Evolutionary conservation across 441 rosid species (phyloP).

Genomic region (Arabidopsis lyrata): DNA sequence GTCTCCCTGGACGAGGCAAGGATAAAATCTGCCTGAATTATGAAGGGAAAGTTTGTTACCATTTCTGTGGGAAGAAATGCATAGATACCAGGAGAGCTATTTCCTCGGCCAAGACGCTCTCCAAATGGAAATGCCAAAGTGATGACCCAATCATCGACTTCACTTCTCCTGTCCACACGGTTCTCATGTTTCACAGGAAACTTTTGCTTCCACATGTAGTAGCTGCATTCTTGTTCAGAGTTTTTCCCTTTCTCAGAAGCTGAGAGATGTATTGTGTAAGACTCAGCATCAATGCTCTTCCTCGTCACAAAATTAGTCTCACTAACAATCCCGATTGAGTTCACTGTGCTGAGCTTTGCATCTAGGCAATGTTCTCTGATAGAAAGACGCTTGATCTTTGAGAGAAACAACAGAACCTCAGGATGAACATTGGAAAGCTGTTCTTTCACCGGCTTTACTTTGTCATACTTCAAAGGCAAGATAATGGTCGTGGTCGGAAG

Average conservation of each 20-base stretch:
- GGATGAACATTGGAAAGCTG: constrained; percentile 72
- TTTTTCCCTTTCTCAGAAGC: constrained; percentile 41
- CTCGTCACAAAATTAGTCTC: constrained; percentile 59
- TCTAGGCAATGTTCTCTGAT: constrained; percentile 62
- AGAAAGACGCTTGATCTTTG: constrained; percentile 71
- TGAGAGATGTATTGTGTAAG: constrained; percentile 67
- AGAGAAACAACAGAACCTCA: constrained; percentile 65
- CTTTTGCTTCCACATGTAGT: constrained; percentile 78
- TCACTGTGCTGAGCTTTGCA: constrained; percentile 51
- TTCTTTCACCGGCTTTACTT: constrained; percentile 66
- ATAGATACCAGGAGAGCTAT: constrained; percentile 64
- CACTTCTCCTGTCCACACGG: constrained; percentile 68
- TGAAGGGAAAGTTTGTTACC: constrained; percentile 76
- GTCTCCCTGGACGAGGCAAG: constrained; percentile 74
- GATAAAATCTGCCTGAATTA: constrained; percentile 77
- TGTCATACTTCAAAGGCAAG: constrained; percentile 73
- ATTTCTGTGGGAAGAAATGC: constrained; percentile 86
- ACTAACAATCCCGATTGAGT: constrained; percentile 60
- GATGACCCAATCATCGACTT: constrained; percentile 68
- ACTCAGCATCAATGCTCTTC: constrained; percentile 77
- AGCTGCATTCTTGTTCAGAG: constrained; percentile 51
- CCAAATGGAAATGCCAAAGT: constrained; percentile 79
- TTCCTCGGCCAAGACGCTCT: constrained; percentile 59
- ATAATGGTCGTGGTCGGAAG: constrained; percentile 70
- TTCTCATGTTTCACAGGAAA: constrained; percentile 66